Base-by-base conservation (phyloP, 2,329 filamentous ascomycete species). In the Penicillium italicum region DNA sequence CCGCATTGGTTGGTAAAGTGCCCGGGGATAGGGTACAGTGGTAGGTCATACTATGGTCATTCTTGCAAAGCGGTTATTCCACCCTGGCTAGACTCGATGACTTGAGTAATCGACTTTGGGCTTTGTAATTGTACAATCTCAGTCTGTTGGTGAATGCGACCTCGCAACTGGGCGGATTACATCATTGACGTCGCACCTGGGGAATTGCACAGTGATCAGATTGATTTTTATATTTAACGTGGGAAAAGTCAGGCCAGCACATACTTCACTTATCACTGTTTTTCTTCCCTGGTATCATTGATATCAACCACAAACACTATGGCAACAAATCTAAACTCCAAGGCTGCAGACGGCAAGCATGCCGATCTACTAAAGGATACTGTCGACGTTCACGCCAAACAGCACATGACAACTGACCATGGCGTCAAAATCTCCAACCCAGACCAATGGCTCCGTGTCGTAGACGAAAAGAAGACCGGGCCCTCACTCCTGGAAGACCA, bases 361-460 rank as follows among this genome's bases (percentile, higher is more conserved):
- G 77, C 79, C 16, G 85, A 91, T 65, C 77, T 92, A 45, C 71
- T 78, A 26, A 73, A 74, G 38, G 76, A 85, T 58, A 87, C 77
- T 4, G 81, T 84, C 52, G 80, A 90, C 67, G 79, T 84, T 2
- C 75, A 81, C 42, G 73, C 81, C 47, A 79, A 83, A 36, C 77
- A 80, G 31, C 79, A 82, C 37, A 83, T 91, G 62, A 93, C 90
- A 0, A 87, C 86, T 46, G 90, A 96, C 66, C 90, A 82, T 74
- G 91, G 91, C 22, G 84, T 87, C 28, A 90, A 87, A 72, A 82
- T 91, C 66, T 76, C 78, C 40, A 87, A 87, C 65, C 86, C 87
- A 1, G 91, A 96, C 66, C 82, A 91, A 69, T 94, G 89, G 90
- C 77, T 95, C 51, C 84, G 82, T 50, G 80, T 87, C 5, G 81